A percentile compares a stretch with the other conserved stretches of the same genome.
Conservation (phyloP, 2,329 filamentous ascomycete genomes). For the Bipolaris oryzae region DNA sequence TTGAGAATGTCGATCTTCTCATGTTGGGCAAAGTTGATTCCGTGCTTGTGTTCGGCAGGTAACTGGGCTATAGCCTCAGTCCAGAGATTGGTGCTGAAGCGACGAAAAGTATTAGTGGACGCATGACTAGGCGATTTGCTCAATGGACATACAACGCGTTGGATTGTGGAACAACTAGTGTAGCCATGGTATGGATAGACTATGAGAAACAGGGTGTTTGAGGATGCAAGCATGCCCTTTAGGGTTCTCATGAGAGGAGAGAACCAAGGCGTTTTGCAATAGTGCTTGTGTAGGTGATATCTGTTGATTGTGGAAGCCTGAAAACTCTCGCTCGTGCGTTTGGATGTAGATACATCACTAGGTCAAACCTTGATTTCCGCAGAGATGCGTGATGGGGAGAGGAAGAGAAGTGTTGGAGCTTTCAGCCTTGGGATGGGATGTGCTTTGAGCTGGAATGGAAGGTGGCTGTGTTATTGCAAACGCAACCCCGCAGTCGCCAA, state of each 20-base stretch:
- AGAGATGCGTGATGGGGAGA: background rate
- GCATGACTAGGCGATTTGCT: background rate
- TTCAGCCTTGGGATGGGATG: background rate
- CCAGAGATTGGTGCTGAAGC: background rate
- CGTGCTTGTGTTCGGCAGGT: slow-evolving; percentile 18
- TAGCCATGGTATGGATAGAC: background rate
- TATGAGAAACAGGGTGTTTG: background rate
- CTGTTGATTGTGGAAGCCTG: too few relatives aligned
- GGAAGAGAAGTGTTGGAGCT: background rate
- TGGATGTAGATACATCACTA: too few relatives aligned
- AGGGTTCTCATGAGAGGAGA: background rate
- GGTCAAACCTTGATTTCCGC: too few relatives aligned
- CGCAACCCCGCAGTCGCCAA: background rate
- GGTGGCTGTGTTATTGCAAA: background rate
- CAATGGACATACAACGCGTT: background rate
- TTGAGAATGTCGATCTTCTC: slow-evolving; percentile 25
- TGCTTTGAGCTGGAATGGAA: background rate
- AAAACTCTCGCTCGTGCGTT: too few relatives aligned
- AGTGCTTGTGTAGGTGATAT: too few relatives aligned
- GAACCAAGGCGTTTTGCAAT: too few relatives aligned
- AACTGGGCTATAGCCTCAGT: background rate
- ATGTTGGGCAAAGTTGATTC: slow-evolving; percentile 21
- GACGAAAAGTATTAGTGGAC: background rate
- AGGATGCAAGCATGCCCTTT: too few relatives aligned
- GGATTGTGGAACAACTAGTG: background rate